These are phyloP conservation scores for Verticillium isaacii DNA, from an alignment of 2,329 filamentous ascomycete species.

Conservation along the genomic window DNA sequence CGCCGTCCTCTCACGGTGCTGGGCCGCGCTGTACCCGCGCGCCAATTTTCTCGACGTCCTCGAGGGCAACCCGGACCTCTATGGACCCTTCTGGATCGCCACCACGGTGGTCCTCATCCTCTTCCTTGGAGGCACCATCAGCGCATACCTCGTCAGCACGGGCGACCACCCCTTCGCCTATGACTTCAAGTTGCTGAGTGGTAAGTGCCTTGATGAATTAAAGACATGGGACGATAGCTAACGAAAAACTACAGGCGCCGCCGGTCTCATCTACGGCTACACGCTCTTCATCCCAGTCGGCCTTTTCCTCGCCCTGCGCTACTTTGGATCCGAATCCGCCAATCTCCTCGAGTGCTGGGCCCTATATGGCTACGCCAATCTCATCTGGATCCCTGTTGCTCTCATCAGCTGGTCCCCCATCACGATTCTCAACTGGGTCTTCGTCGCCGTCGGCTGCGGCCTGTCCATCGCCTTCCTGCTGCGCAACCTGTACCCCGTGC, in stretches of 20 bases:
- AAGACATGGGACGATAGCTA: not conserved
- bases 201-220: conserved; percentile 36
- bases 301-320: conserved; percentile 84
- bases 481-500: conserved; percentile 83
- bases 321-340: conserved; percentile 91
- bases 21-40: conserved; percentile 82
- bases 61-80: conserved; percentile 93
- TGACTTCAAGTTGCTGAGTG: conserved; percentile 84
- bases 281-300: conserved; percentile 79
- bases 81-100: conserved; percentile 98
- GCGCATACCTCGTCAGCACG: conserved; percentile 72
- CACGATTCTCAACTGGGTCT: conserved; percentile 84
- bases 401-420: conserved; percentile 86
- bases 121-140: conserved; percentile 93
- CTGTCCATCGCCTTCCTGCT: conserved; percentile 79
- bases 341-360: conserved; percentile 95
- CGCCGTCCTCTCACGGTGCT: conserved; percentile 81
- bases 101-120: conserved; percentile 95
- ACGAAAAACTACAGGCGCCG: conserved; percentile 53
- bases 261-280: conserved; percentile 92
- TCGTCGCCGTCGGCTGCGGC: conserved; percentile 82
- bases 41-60: conserved; percentile 96
- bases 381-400: conserved; percentile 96
- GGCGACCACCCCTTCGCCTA: conserved; percentile 76
- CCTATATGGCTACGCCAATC: conserved; percentile 91